These are phyloP conservation scores for Blastomyces percursus DNA, from an alignment of 2,329 filamentous ascomycete genomes.

Conservation along the genomic window DNA sequence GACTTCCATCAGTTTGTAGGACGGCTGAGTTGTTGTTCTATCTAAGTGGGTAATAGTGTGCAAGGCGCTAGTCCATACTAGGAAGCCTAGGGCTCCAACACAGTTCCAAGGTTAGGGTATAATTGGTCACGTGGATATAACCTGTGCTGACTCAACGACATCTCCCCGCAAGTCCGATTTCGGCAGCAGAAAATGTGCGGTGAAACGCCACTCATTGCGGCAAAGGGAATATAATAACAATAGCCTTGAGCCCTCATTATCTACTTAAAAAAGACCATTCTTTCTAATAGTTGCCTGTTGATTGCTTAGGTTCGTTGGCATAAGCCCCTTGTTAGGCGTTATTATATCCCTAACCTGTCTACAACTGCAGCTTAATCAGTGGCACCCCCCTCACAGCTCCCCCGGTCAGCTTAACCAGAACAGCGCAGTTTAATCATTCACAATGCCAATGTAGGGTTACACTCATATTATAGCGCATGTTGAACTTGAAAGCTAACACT, in stretches of 20 bases:
- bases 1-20: too few relatives aligned
- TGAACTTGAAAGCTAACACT: conserved; percentile 8
- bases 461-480: background rate
- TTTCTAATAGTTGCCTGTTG: background rate
- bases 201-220: background rate
- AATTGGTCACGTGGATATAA: background rate
- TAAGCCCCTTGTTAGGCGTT: background rate
- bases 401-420: background rate
- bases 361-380: background rate
- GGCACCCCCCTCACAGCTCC: background rate
- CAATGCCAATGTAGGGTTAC: conserved; percentile 16
- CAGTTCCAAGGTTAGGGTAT: too few relatives aligned
- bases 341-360: background rate
- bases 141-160: background rate
- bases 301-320: background rate
- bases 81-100: too few relatives aligned
- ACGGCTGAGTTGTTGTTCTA: too few relatives aligned
- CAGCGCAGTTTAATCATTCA: conserved; percentile 1
- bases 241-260: background rate
- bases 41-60: too few relatives aligned
- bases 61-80: too few relatives aligned
- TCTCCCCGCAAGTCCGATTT: background rate
- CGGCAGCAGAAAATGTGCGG: conserved; percentile 4
- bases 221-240: background rate
- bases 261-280: background rate